Base-by-base conservation (phyloP, 129 eudicot species). In the Lactuca saligna region DNA sequence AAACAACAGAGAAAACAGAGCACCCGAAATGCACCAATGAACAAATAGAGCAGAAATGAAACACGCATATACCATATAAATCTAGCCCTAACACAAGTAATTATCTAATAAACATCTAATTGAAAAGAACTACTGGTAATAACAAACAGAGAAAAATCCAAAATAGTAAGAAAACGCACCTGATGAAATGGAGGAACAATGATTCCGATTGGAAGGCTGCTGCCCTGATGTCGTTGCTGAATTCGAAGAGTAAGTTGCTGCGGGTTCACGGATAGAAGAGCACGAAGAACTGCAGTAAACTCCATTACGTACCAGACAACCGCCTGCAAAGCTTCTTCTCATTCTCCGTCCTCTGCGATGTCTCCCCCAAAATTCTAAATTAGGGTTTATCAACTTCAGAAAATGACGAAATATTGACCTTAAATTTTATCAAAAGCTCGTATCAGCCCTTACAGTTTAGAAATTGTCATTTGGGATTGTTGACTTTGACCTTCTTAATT, bases 131-230 rank as follows among this genome's bases (percentile, higher is more conserved):
- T 46, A 8, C 32, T 50, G 3, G 16, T 16, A 3, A 32, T 29
- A 16, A 31, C 12, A 44, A 65, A 65, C 16, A 49, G 10, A 54
- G 70, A 6, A 49, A 48, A 20, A 6, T 9, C 59, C 25, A 32
- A 49, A 25, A 48, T 6, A 5, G 57, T 33, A 65, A 65, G 6
- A 17, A 37, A 48, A 3, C 57, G 14, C 50, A 66, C 71, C 71
- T 66, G 71, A 66, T 51, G 71, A 66, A 15, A 25, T 50, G 15
- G 31, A 49, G 38, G 14, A 65, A 53, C 37, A 4, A 14, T 65
- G 41, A 11, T 58, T 44, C 13, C 16, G 68, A 63, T 63, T 46
- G 39, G 39, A 64, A 44, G 69, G 20, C 15, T 13, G 15, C 49
- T 8, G 49, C 8, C 25, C 15, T n/a, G 50, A n/a, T 53, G 29